These are phyloP conservation scores for Daldinia sp. DNA, from an alignment of 2,329 filamentous ascomycete genomes.

Conservation along the genomic window DNA sequence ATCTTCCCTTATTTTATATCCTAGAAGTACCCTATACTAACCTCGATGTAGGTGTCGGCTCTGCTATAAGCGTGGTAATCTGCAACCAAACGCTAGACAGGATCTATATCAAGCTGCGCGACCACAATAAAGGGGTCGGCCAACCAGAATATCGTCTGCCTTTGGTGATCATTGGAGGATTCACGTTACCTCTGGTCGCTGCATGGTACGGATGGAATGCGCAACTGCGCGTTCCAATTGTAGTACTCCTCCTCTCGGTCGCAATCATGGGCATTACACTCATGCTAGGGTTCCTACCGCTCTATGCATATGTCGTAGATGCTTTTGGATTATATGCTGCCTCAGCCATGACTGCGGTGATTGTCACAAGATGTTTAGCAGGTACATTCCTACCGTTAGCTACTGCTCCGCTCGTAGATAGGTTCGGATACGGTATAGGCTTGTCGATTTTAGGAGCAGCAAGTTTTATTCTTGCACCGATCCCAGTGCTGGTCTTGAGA, in stretches of 20 bases:
- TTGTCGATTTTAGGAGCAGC: constrained; percentile 60
- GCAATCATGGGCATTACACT: constrained; percentile 60
- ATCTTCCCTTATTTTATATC: background rate
- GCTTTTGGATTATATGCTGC: constrained; percentile 68
- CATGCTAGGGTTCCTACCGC: constrained; percentile 61
- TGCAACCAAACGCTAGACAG: constrained; percentile 65
- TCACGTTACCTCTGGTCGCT: constrained; percentile 60
- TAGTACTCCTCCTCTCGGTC: constrained; percentile 58
- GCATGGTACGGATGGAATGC: constrained; percentile 65
- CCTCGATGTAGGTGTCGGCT: constrained; percentile 59
- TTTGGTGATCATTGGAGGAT: constrained; percentile 60
- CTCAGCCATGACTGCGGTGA: constrained; percentile 67
- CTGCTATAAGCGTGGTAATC: constrained; percentile 59
- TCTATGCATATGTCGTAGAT: constrained; percentile 69
- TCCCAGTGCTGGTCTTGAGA: constrained; percentile 63
- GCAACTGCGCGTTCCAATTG: constrained; percentile 57
- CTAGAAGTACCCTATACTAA: constrained; percentile 36
- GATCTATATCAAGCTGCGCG: constrained; percentile 64
- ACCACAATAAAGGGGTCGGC: constrained; percentile 55
- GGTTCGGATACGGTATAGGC: constrained; percentile 65
- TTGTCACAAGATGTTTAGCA: constrained; percentile 66
- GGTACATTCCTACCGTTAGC: constrained; percentile 68
- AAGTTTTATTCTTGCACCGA: constrained; percentile 60
- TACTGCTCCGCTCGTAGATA: constrained; percentile 60
- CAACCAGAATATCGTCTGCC: constrained; percentile 68